Base-by-base conservation (phyloP, 2,329 filamentous ascomycete species). In the Colletotrichum godetiae region DNA sequence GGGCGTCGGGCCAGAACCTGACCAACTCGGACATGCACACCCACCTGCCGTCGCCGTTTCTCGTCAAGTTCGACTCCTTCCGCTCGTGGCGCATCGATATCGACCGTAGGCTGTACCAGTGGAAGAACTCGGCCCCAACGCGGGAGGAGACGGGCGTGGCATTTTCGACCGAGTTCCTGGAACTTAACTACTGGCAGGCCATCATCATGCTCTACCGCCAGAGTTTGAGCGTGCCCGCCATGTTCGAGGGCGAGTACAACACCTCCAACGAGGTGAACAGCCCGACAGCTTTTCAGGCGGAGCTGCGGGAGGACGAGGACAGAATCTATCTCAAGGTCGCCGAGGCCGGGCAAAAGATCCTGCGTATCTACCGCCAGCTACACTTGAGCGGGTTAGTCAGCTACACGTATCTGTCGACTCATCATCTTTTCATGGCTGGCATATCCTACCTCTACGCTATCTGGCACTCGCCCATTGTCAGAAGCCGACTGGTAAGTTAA, bases 131-230 rank as follows among this genome's bases (percentile, higher is more conserved):
- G 5, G 93, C 95, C 1, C 97, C 96, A 0, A 92, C 90, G 0
- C 92, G 93, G 75, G 84, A 90, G 27, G 91, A 97, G 71, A 97
- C 94, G 0, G 95, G 95, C 1, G 97, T 98, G 2, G 91, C 91
- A 4, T 98, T 98, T 81, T 95, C 94, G 0, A 92, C 94, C 1
- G 93, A 98, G 68, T 98, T 98, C 78, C 84, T 98, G 5, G 95
- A 98, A 78, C 88, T 98, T 74, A 98, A 98, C 82, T 98, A 98
- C 83, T 98, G 96, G 95, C 96, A 98, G 81, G 95, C 95, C 4
- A 92, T 98, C 74, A 97, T 98, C 76, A 95, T 98, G 92, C 89
- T 98, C 24, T 98, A 98, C 81, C 89, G 96, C 68, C 96, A 98
- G 82, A 97, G 95, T 81, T 83, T 98, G 74, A 93, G 94, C 61